Base-by-base conservation (phyloP, 177 flowering plant genomes). In the Vitis hybrid region DNA sequence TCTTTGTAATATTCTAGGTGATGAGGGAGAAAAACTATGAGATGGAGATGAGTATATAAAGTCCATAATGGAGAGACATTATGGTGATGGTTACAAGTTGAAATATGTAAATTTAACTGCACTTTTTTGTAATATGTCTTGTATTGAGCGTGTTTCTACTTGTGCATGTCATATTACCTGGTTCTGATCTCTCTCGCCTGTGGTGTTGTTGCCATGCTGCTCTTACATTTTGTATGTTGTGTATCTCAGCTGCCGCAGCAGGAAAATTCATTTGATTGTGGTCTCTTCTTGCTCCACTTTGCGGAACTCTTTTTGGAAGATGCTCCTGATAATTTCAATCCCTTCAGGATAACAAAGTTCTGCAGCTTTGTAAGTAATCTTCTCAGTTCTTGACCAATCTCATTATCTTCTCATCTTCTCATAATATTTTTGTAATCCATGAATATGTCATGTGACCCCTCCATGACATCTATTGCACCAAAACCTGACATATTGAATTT, bases 261-360 rank as follows among this genome's bases (percentile, higher is more conserved):
- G 82, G 92, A 93, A 75, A 96, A 96, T 78, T 88, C 85, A 40
- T 91, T 59, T 77, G 99, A 96, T 72, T 96, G 99, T 70, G 99
- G 99, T 62, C 92, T 96, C 15, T 96, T 93, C 83, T 82, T 96
- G 83, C 97, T 96, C 32, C 99, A 96, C 77, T 93, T 88, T 79
- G 91, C 86, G 72, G 98, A 96, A 76, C 82, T 73, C 24, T 96
- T 96, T 78, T 71, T 93, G 82, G 89, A 78, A 70, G 91, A 89
- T 64, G 91, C 86, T 74, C 94, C 96, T 71, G 58, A 62, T 61
- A 71, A 74, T 74, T 90, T 96, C 77, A 93, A 60, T 67, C 98
- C 96, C 10, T 86, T 89, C 81, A 88, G 75, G 66, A 84, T 93
- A 51, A 74, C 83, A 46, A 81, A 84, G 69, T 75, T 62, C 55